A percentile compares a stretch with the other conserved stretches of the same genome.
phyloP scores from a whole-genome alignment of 2,329 filamentous ascomycete species.

The Aulographum hederae region DNA sequence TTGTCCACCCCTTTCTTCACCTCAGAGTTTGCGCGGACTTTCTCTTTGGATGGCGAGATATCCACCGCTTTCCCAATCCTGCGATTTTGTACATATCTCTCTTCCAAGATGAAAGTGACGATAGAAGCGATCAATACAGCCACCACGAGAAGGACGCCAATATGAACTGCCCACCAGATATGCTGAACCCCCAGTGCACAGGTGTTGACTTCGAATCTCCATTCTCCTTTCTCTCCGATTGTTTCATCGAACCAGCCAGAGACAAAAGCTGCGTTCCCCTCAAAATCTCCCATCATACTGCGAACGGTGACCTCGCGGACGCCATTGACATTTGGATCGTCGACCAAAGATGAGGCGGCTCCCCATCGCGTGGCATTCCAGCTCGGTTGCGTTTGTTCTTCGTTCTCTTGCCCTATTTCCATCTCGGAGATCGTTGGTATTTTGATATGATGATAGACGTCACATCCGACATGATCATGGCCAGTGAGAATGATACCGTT shows the following conservation, averaged over 20 bases:
- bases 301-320: constrained; percentile 82
- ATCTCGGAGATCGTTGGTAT: neutral
- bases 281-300: constrained; percentile 96
- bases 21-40: no score
- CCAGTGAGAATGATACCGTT: constrained; percentile 73
- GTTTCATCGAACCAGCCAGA: constrained; percentile 74
- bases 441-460: constrained; percentile 52
- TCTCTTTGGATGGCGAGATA: no score
- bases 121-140: constrained; percentile 3
- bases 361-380: constrained; percentile 8
- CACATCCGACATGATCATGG: constrained; percentile 90
- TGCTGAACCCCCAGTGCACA: constrained; percentile 76
- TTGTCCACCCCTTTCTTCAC: no score
- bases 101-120: no score
- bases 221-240: constrained; percentile 36
- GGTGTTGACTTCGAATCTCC: constrained; percentile 63
- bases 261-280: constrained; percentile 77
- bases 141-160: constrained; percentile 40
- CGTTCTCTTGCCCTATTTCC: constrained; percentile 3
- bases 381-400: neutral
- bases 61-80: no score
- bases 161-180: constrained; percentile 83
- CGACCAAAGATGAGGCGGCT: neutral
- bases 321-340: constrained; percentile 27
- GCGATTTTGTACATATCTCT: no score